Base-by-base conservation (phyloP, 805 yeast species). In the Grigorovia transvaalensis region DNA sequence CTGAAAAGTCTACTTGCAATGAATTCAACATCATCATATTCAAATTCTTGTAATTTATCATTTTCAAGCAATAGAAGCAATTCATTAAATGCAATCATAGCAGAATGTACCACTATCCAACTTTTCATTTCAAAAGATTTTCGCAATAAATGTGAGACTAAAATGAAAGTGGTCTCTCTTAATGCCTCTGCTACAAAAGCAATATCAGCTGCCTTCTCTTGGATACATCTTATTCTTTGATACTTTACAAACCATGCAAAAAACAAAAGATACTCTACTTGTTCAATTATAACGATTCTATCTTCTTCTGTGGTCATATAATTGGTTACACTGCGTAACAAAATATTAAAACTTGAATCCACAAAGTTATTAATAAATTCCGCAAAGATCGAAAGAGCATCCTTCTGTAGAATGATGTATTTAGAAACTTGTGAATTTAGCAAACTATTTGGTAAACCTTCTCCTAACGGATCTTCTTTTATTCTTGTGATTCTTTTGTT, bases 181-280 rank as follows among this genome's bases (percentile, higher is more conserved):
- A 89, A 67, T 0, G 80, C 82, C 11, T 76, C 74, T 5, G 79
- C 79, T 13, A 81, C 77, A 58, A 68, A 72, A 43, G 71, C 71
- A 4, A 66, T 62, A 9, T 64, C 66, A 33, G 69, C 68, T 0
- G 60, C 51, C 27, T 49, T 45, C 23, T 65, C 54, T 19, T 59
- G 45, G 23, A 56, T 55, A 20, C 51, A 38, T 53, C 71, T 59
- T 7, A 60, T 67, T 19, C 84, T 70, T 58, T 85, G 88, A 53
- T 80, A 88, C 38, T 76, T 75, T 47, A 88, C 70, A 58, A 88
- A 83, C 96, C 97, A 91, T 1, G 87, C 74, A 6, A 77, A 69
- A 6, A 86, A 70, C 53, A 78, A 72, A 44, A 85, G 75, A 61
- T 76, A 89, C 46, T 79, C 80, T 9, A 62, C 60, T 49, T 63